Base-by-base conservation (phyloP, 1,284 basidiomycete species). In the Cutaneotrichosporon daszewskae region DNA sequence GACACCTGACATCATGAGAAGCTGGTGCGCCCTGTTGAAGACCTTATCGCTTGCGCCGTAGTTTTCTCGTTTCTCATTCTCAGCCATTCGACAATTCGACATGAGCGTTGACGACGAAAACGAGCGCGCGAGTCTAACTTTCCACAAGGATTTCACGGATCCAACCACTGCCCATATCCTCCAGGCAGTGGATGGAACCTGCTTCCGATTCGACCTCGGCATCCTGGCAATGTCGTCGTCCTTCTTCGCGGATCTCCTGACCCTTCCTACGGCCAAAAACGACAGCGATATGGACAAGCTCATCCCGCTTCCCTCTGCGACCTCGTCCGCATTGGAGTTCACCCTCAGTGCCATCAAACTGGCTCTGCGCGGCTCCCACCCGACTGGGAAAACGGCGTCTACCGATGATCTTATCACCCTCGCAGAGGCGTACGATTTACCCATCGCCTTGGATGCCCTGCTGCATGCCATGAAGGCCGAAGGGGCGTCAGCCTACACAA, bases 391-490 rank as follows among this genome's bases (percentile, higher is more conserved):
- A 10, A n/a, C 29, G 16, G 13, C 23, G 14, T 17, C 27, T 7
- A 22, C 13, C n/a, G 32, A 25, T 24, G 20, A 40, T 7, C 6
- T 42, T 16, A 16, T 43, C 22, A 18, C 23, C 10, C 16, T 47
- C 25, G 32, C 32, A 12, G 28, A 43, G 14, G 28, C 41, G 5
- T 37, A 48, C 41, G 37, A 34, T 24, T 29, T 40, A 2, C 20
- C 36, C 13, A 22, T 32, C 16, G 36, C 37, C 5, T 24, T 29
- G 4, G 17, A 18, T 12, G 28, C 27, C 3, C 37, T 38, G 11
- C 23, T 38, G 5, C 32, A 12, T n/a, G 16, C 19, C 12, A 13
- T 12, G 4, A 22, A 33, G 20, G 14, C 20, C 8, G 11, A 18
- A 13, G 12, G 23, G 14, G 12, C 31, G 5, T 32, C 31, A 7